A percentile compares a stretch with the other conserved stretches of the same genome.
phyloP scores from a whole-genome alignment of 441 rosid genomes.

The Melastoma candidum region DNA sequence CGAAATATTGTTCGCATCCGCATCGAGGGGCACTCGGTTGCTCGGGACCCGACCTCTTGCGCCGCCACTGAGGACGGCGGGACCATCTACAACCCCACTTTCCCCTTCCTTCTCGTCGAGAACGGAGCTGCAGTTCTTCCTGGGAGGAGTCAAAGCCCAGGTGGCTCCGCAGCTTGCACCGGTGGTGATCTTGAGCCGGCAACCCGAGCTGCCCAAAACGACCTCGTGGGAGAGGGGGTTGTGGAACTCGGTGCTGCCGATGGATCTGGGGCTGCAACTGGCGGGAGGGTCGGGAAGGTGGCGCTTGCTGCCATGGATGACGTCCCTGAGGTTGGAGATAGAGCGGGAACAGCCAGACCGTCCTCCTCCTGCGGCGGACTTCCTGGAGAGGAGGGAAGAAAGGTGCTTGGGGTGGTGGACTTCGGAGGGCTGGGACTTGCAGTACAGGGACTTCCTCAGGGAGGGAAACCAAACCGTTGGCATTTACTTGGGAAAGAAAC shows the following conservation, averaged over 20 bases:
- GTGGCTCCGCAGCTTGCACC: slow-evolving; percentile 10
- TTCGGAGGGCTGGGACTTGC: slow-evolving; percentile 82
- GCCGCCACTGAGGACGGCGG: slow-evolving; percentile 14
- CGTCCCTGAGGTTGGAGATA: slow-evolving; percentile 92
- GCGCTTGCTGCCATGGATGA: slow-evolving; percentile 93
- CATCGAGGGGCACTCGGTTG: slow-evolving; percentile 51
- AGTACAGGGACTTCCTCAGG: slow-evolving; percentile 78
- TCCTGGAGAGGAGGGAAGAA: slow-evolving; percentile 58
- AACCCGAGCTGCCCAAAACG: slow-evolving; percentile 73
- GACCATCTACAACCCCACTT: slow-evolving; percentile 19
- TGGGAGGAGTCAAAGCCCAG: slow-evolving; percentile 29
- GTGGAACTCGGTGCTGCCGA: slow-evolving; percentile 95
- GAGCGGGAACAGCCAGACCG: slow-evolving; percentile 98
- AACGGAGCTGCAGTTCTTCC: slow-evolving; percentile 30
- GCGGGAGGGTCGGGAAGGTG: slow-evolving; percentile 69
- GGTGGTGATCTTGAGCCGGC: slow-evolving; percentile 92
- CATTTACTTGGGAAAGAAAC: slow-evolving; percentile 21
- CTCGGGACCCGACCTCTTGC: slow-evolving; percentile 19
- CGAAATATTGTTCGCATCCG: slow-evolving; percentile 41
- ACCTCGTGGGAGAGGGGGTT: slow-evolving; percentile 96
- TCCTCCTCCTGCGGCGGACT: slow-evolving; percentile 10
- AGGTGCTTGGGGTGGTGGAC: slow-evolving; percentile 81
- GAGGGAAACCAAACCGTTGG: slow-evolving; percentile 87
- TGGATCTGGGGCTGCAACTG: slow-evolving; percentile 92
- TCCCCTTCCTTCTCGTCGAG: slow-evolving; percentile 17